These are phyloP conservation scores for Nakataea oryzae DNA, from an alignment of 2,329 filamentous ascomycete genomes.

Conservation along the genomic window DNA sequence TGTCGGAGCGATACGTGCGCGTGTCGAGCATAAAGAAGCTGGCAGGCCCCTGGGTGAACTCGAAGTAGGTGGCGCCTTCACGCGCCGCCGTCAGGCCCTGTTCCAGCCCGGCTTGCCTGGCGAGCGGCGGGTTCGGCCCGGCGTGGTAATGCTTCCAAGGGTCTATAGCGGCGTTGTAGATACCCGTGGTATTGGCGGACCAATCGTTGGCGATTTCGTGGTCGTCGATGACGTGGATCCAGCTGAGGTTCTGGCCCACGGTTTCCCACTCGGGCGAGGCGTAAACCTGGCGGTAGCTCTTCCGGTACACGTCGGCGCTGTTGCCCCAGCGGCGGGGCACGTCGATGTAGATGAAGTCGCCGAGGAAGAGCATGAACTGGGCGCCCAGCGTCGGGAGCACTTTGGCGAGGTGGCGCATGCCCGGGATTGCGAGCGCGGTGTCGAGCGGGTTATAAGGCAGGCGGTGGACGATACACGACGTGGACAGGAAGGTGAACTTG, in stretches of 20 bases:
- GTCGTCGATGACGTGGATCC: constrained; percentile 95
- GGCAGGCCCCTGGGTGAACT: constrained; percentile 81
- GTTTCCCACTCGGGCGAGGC: constrained; percentile 83
- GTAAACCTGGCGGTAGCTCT: constrained; percentile 93
- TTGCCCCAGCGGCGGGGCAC: constrained; percentile 73
- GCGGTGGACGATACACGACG: constrained; percentile 83
- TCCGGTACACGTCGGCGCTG: constrained; percentile 64
- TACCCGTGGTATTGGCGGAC: constrained; percentile 68
- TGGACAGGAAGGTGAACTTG: constrained; percentile 82
- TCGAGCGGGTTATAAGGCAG: constrained; percentile 83
- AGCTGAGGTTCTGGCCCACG: constrained; percentile 71
- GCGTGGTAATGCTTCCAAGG: constrained; percentile 84
- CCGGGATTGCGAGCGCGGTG: constrained; percentile 72
- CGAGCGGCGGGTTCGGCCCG: constrained; percentile 67
- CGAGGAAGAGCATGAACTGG: constrained; percentile 73
- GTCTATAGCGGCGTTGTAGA: constrained; percentile 71
- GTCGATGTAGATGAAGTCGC: constrained; percentile 86
- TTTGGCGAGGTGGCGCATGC: constrained; percentile 66
- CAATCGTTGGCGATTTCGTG: constrained; percentile 96
- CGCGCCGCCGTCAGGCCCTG: constrained; percentile 14
- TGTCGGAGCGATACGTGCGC: constrained; percentile 70
- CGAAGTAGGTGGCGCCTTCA: constrained; percentile 63
- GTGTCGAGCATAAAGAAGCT: constrained; percentile 95
- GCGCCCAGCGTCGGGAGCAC: constrained; percentile 61
- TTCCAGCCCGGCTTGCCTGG: constrained; percentile 36